Conservation (phyloP, 345 rosid genomes). For the Populus pruinosa region DNA sequence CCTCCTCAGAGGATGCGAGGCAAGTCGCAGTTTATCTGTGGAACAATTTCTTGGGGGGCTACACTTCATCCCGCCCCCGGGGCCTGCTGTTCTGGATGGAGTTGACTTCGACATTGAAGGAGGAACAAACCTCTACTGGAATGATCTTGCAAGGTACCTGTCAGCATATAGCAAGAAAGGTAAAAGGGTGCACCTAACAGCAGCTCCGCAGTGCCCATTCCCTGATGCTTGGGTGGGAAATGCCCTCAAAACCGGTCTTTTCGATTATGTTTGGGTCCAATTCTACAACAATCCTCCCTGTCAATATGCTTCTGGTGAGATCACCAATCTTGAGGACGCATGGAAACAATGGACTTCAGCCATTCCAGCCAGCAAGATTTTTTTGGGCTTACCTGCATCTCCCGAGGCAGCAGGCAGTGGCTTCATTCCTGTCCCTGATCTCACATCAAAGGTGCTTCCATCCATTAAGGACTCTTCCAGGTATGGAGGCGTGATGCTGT, state of each 20-base stretch:
- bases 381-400: slow-evolving; percentile 6
- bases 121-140: slow-evolving; percentile 1
- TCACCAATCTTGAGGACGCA: neutral
- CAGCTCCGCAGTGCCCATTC: slow-evolving; percentile 12
- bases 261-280: slow-evolving; percentile 11
- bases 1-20: slow-evolving; percentile 19
- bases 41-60: slow-evolving; percentile 15
- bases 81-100: slow-evolving; percentile 5
- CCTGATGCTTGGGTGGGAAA: slow-evolving; percentile 9
- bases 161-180: slow-evolving; percentile 12
- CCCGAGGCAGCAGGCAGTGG: slow-evolving; percentile 16
- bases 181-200: neutral
- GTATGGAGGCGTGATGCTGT: slow-evolving; percentile 17
- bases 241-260: slow-evolving; percentile 5
- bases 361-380: slow-evolving; percentile 2
- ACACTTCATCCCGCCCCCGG: slow-evolving; percentile 1
- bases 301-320: neutral
- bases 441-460: slow-evolving; percentile 4
- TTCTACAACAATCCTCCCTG: slow-evolving; percentile 10
- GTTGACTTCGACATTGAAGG: slow-evolving; percentile 11
- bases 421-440: slow-evolving; percentile 8
- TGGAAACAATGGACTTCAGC: slow-evolving; percentile 11
- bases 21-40: slow-evolving; percentile 12
- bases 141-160: slow-evolving; percentile 10
- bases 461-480: slow-evolving; percentile 5